Percentiles rank a stretch among this genome's conserved stretches.
Conservation (phyloP, 805 yeast species). For the Lipomyces sp. region DNA sequence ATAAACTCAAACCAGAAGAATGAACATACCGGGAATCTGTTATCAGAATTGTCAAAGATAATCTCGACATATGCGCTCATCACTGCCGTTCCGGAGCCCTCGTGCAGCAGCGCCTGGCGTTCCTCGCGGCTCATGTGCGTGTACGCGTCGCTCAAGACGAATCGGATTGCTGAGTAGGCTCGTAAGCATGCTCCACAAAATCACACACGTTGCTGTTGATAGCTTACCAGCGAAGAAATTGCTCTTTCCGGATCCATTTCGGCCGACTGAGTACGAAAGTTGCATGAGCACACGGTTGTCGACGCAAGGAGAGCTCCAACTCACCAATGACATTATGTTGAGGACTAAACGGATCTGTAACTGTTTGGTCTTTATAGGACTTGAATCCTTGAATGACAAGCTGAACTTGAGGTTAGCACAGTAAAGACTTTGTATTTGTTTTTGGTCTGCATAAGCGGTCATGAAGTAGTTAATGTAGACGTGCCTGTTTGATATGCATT, state of each 20-base stretch:
- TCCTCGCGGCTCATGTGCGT: conserved; percentile 81
- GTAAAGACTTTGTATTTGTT: neutral
- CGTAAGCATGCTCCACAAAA: neutral
- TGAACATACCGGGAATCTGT: conserved; percentile 55
- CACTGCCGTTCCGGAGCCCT: conserved; percentile 72
- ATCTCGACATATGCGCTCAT: conserved; percentile 93
- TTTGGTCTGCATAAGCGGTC: neutral
- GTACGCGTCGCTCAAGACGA: conserved; percentile 86
- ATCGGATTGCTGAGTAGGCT: conserved; percentile 63
- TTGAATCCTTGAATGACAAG: conserved; percentile 89
- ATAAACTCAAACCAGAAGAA: neutral
- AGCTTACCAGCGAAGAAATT: conserved; percentile 68
- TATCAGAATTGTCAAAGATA: conserved; percentile 74
- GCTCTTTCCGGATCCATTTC: conserved; percentile 96
- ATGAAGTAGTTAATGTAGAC: neutral
- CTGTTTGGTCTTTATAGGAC: conserved; percentile 81
- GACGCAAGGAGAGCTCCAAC: too few species aligned
- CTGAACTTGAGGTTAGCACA: conserved; percentile 6
- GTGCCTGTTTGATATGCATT: conserved; percentile 27
- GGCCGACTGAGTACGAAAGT: conserved; percentile 48
- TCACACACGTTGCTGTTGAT: neutral
- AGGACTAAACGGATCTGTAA: conserved; percentile 72
- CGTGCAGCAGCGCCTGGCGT: conserved; percentile 81
- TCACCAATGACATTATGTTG: conserved; percentile 71
- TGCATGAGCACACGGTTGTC: too few species aligned